phyloP scores from a whole-genome alignment of 192 early-diverging fungal genomes.

The Spizellomyces sp. region DNA sequence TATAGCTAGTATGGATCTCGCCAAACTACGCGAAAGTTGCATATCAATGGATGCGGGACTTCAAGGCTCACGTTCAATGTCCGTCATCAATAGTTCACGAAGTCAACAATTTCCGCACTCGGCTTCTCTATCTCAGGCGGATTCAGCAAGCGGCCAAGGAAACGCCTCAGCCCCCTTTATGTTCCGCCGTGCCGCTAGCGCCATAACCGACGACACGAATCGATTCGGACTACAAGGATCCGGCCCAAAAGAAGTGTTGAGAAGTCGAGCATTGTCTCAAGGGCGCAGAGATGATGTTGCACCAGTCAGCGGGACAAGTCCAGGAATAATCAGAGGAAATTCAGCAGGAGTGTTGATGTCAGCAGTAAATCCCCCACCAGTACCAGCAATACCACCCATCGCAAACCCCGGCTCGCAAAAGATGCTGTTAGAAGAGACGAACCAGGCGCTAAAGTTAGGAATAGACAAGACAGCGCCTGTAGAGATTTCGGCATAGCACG shows the following conservation, averaged over 20 bases:
- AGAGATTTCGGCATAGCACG: too few species aligned
- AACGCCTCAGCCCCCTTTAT: too few species aligned
- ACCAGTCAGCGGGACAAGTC: background rate
- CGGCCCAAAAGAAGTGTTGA: background rate
- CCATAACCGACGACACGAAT: too few species aligned
- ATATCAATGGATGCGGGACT: slow-evolving; percentile 11
- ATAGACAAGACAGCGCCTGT: too few species aligned
- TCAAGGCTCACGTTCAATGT: background rate
- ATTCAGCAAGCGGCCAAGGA: too few species aligned
- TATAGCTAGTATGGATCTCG: slow-evolving; percentile 7
- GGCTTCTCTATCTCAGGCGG: too few species aligned
- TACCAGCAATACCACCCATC: background rate
- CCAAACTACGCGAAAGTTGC: slow-evolving; percentile 6
- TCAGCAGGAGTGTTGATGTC: background rate
- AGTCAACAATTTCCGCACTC: slow-evolving; percentile 5
- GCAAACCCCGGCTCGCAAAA: background rate
- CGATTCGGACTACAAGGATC: too few species aligned
- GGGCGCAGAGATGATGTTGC: background rate
- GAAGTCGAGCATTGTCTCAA: slow-evolving; percentile 3
- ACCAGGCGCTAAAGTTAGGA: background rate
- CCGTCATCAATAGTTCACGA: slow-evolving; percentile 3
- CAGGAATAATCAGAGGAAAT: background rate
- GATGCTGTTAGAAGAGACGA: slow-evolving; percentile 12
- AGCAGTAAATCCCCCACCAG: background rate
- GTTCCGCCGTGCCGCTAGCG: too few species aligned